These are phyloP conservation scores for Candida loeiensis DNA, from an alignment of 805 yeast species.

Conservation along the genomic window DNA sequence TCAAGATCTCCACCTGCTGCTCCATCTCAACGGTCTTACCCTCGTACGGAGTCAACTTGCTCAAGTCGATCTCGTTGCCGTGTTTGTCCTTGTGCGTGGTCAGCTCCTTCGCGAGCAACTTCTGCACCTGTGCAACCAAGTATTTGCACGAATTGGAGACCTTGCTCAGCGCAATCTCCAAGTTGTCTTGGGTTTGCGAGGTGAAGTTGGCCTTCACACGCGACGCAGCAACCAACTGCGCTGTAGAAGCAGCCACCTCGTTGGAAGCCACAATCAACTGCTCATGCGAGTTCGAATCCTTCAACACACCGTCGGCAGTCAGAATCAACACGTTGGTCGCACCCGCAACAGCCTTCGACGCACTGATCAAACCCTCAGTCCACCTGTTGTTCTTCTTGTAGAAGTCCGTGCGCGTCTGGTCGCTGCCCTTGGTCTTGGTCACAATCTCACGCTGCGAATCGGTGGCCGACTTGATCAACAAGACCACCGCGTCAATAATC, in stretches of 20 bases:
- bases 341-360: constrained; percentile 81
- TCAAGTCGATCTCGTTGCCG: constrained; percentile 54
- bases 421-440: constrained; percentile 56
- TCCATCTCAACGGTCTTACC: constrained; percentile 87
- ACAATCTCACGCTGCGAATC: constrained; percentile 82
- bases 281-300: constrained; percentile 63
- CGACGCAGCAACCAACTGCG: constrained; percentile 88
- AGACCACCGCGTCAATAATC: constrained; percentile 72
- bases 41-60: constrained; percentile 68
- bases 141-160: constrained; percentile 76
- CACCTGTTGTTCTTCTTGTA: constrained; percentile 86
- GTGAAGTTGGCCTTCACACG: constrained; percentile 76
- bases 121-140: constrained; percentile 68
- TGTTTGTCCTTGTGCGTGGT: constrained; percentile 17
- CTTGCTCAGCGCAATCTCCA: constrained; percentile 64
- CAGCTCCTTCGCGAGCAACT: constrained; percentile 41
- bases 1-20: constrained; percentile 85
- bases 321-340: constrained; percentile 78
- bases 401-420: constrained; percentile 64
- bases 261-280: constrained; percentile 86
- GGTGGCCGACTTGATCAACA: constrained; percentile 69
- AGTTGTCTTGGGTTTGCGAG: constrained; percentile 70
- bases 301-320: constrained; percentile 82
- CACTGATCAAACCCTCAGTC: constrained; percentile 91
- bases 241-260: constrained; percentile 89